Evolutionary conservation across 805 yeast genomes (phyloP), one percentile per base, ranked within the genome.

Genomic region (Zygosaccharomyces bisporus): DNA sequence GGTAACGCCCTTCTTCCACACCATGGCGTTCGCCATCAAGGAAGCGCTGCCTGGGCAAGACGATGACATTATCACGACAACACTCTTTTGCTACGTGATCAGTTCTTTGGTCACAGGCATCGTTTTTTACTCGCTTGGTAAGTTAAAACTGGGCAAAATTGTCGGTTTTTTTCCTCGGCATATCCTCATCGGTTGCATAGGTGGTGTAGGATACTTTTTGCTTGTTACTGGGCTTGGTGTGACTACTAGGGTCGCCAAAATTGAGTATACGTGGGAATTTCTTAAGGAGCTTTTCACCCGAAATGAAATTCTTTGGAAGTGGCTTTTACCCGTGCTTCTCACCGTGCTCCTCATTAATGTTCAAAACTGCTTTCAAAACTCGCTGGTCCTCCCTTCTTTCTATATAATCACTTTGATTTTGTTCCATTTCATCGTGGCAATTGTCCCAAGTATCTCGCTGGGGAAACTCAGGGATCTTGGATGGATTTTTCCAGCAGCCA

Each of bases 141-240:
- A 80, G 56, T 78, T 86, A 57, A 77, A 73, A 47, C 68, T 93
- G 29, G 99, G 99, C 5, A 77, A 86, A 24, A 68, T 93, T 17
- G 96, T 91, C 16, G 96, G 95, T 0, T 93, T 89, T 61, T 93
- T 93, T 72, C 99, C 99, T 1, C 74, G 97, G 49, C 99, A 93
- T 64, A 91, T 93, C 44, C 73, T 93, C 21, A 93, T 93, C 29
- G 99, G 99, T 1, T 93, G 98, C 62, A 90, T 93, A 55, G 99
- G 99, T 31, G 99, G 99, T 58, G 99, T 93, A 39, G 99, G 99
- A 6, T 90, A 86, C 67, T 93, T 93, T 65, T 71, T 93, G 39
- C 70, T 89, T 1, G 82, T 86, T 1, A 93, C 99, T 0, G 99
- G 96, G 1, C 67, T 93, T 21, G 97, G 91, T 58, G 96, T 93